Evolutionary conservation across 331 rosid species (phyloP), one percentile per base, ranked within the genome.

Genomic region (Quercus lobata): DNA sequence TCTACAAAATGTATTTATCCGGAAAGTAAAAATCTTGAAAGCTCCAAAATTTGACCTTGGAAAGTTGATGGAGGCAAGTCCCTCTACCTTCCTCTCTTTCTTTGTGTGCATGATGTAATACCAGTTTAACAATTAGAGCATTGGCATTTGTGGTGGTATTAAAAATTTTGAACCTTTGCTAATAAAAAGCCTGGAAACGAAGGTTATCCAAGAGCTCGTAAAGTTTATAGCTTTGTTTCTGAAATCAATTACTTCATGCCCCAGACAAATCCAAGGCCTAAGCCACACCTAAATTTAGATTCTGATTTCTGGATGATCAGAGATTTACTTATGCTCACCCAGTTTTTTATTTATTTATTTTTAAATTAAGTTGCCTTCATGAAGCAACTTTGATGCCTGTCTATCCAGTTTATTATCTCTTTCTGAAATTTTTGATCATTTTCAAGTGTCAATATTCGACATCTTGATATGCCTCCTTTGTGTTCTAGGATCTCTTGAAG

Each of bases 21-120:
- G 97, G 3, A 96, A 96, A 82, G 99, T 93, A 56, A 93, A 93
- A 89, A 91, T 95, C 83, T 88, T 95, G 84, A 95, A 95, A 81
- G 96, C 97, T 68, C 99, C 99, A 0, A 95, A 95, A 87, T 95
- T 93, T 71, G 98, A 93, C 83, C 96, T 95, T 78, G 95, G 96
- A 29, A 95, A 91, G 81, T 79, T 95, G 76, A 95, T 95, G 99
- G 99, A 93, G 96, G 99, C 87, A 86, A 78, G 68, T 37, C 3
- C 30, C 44, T 69, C 21, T 52, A 6, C 4, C 15, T 9, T 15
- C 1, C n/a, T 4, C 29, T 37, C 0, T 18, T 32, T 18, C 11
- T 29, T 9, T 12, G 7, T 25, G 18, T 24, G 27, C 17, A 60
- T 17, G 12, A 22, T 9, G 5, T 22, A 3, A 60, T 22, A 25